Evolutionary conservation across 1,284 basidiomycete species (phyloP), one percentile per base, ranked within the genome.

Genomic region (Apiotrichum siamense): DNA sequence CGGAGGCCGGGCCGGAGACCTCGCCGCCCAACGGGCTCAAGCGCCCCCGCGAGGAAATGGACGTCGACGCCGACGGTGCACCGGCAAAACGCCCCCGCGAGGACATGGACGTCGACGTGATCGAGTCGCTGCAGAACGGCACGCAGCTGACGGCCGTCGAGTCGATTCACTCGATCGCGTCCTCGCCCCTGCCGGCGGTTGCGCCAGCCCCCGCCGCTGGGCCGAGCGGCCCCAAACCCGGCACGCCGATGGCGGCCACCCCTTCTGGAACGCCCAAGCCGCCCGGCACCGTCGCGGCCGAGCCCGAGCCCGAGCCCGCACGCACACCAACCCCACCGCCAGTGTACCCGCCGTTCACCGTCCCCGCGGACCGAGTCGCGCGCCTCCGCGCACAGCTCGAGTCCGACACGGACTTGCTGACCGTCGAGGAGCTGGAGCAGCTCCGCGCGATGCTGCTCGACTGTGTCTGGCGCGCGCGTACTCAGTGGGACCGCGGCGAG

Each of bases 361-460:
- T 71, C 3, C 67, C 72, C 0, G 25, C 49, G 15, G 48, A 41
- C 1, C 36, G 25, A 6, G 37, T 74, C 32, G n/a, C 36, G 6
- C 17, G 11, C 1, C 64, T 75, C 2, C 33, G 37, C 4, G 20
- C 44, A 0, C 52, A 56, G 9, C 51, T 74, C 24, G 49, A 50
- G 24, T 23, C 57, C 25, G 36, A 35, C 10, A 93, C 89, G 1
- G 69, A 60, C 1, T 63, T 64, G 1, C 75, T 92, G 38, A 87
- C 77, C 23, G 79, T 97, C 40, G 94, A 98, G 65, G 84, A 97
- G 69, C 80, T 98, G 3, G 93, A 97, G 66, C 91, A 97, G 67
- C 78, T 97, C 7, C 83, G 96, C 4, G 92, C 94, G 5, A 83
- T 81, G 1, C 86, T 83, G 59, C 81, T 92, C 39, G 83, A 85